Evolutionary conservation across 2,329 filamentous ascomycete genomes (phyloP).

Genomic region (Xylaria sp.): DNA sequence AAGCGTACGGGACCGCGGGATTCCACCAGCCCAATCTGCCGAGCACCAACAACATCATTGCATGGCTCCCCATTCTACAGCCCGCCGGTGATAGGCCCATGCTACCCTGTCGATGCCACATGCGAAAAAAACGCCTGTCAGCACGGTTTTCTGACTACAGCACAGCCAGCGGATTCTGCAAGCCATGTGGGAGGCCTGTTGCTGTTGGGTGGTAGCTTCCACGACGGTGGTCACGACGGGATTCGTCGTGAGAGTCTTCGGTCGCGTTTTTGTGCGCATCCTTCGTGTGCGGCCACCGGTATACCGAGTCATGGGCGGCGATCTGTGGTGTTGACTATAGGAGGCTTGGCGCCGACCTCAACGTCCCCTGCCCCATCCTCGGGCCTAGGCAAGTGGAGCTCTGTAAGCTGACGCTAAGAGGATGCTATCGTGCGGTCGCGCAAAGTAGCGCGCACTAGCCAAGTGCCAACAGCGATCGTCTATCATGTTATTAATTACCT

Average conservation of each 20-base stretch:
- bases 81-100: conserved; percentile 15
- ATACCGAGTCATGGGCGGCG: neutral
- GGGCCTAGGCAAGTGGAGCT: neutral
- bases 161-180: conserved; percentile 6
- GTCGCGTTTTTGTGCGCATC: neutral
- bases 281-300: neutral
- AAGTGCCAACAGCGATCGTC: neutral
- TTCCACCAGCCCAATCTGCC: conserved; percentile 10
- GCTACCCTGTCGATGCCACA: conserved; percentile 15
- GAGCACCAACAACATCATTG: neutral
- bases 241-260: neutral
- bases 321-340: neutral
- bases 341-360: neutral
- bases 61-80: neutral
- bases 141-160: conserved; percentile 15
- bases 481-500: neutral
- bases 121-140: conserved; percentile 24
- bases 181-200: conserved; percentile 27
- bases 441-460: no score
- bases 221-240: neutral
- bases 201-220: neutral
- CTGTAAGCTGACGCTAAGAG: conserved; percentile 13
- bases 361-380: no score
- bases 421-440: neutral
- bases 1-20: no score